These are phyloP conservation scores for Clathrus columnatus DNA, from an alignment of 768 basidiomycete genomes.

Conservation along the genomic window DNA sequence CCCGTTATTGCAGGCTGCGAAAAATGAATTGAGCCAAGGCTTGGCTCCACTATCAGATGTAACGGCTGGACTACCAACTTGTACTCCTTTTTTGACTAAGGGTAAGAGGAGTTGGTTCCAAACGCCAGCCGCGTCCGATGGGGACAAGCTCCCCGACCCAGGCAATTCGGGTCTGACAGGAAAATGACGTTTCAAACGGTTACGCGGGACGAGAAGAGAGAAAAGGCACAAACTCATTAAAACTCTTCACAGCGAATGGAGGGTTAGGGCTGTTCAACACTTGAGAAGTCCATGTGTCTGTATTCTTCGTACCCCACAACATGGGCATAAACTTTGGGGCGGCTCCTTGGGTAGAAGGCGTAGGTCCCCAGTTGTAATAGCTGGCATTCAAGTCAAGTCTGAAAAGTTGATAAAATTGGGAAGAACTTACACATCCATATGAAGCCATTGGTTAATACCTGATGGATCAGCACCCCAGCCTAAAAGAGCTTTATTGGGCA, in stretches of 20 bases:
- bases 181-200: slow-evolving; percentile 24
- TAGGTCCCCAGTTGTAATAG: slow-evolving; percentile 62
- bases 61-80: slow-evolving; percentile 55
- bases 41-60: slow-evolving; percentile 53
- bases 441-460: too few relatives aligned
- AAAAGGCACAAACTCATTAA: slow-evolving; percentile 59
- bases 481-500: background rate
- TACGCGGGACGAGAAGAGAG: slow-evolving; percentile 17
- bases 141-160: slow-evolving; percentile 52
- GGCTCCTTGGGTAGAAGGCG: background rate
- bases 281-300: slow-evolving; percentile 33
- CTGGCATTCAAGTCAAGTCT: slow-evolving; percentile 18
- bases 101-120: slow-evolving; percentile 60
- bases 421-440: background rate
- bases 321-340: slow-evolving; percentile 32
- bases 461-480: too few relatives aligned
- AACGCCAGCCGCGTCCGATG: slow-evolving; percentile 38
- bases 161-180: slow-evolving; percentile 54
- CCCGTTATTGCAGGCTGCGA: slow-evolving; percentile 33
- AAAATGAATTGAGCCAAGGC: slow-evolving; percentile 57
- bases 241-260: slow-evolving; percentile 42
- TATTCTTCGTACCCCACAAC: slow-evolving; percentile 59
- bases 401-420: background rate
- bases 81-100: slow-evolving; percentile 46
- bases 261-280: slow-evolving; percentile 40